A percentile compares a stretch with the other conserved stretches of the same genome.
phyloP scores from a whole-genome alignment of 2,329 filamentous ascomycete species.

The Cercospora beticola region DNA sequence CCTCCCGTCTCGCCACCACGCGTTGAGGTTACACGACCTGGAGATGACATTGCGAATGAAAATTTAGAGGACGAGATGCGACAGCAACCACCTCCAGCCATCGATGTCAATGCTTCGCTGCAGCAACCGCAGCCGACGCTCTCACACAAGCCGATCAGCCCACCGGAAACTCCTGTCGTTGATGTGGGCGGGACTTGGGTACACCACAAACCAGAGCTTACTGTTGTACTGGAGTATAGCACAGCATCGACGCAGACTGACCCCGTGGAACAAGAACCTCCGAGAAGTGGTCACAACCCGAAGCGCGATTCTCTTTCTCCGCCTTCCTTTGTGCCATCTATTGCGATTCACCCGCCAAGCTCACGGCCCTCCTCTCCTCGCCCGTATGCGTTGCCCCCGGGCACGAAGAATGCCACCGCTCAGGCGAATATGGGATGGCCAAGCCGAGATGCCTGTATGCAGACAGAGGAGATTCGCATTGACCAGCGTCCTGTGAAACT shows the following conservation, averaged over 20 bases:
- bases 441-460: constrained; percentile 61
- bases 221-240: constrained; percentile 29
- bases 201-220: constrained; percentile 22
- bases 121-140: constrained; percentile 17
- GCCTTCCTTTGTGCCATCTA: constrained; percentile 60
- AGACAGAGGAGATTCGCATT: constrained; percentile 88
- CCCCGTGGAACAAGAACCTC: constrained; percentile 21
- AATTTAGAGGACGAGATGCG: constrained; percentile 17
- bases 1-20: constrained; percentile 71
- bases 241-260: constrained; percentile 39
- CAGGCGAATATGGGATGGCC: constrained; percentile 65
- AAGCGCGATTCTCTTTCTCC: constrained; percentile 36
- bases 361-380: constrained; percentile 79
- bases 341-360: constrained; percentile 84
- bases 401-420: constrained; percentile 76
- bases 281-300: constrained; percentile 32
- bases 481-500: constrained; percentile 74
- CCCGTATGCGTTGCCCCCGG: constrained; percentile 74
- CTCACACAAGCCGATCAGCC: constrained; percentile 54
- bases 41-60: constrained; percentile 17
- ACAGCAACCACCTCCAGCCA: constrained; percentile 8
- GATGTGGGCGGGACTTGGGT: constrained; percentile 28
- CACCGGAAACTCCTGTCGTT: constrained; percentile 63
- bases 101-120: constrained; percentile 13
- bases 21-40: constrained; percentile 20